Base-by-base conservation (phyloP, 495 filamentous ascomycete species). In the Tuber magnatum region DNA sequence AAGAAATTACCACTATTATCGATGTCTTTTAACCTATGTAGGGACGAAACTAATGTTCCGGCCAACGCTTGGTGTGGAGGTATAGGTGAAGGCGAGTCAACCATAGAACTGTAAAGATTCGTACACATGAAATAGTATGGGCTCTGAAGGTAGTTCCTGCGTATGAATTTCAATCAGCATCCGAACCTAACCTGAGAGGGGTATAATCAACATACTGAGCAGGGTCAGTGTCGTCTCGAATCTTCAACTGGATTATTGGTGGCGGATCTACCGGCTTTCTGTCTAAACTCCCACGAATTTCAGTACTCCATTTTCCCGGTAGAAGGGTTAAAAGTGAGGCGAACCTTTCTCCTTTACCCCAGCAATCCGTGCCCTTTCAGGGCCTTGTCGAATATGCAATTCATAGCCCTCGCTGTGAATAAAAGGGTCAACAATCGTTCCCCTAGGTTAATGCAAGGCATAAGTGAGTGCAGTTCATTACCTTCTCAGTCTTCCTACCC, bases 191-290 rank as follows among this genome's bases (percentile, higher is more conserved):
- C 28, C 35, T 69, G 46, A 77, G 73, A 35, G 10, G 71, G 44
- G 28, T 39, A 72, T 43, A 76, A 51, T 72, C 48, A 74, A 82
- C 90, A 85, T 88, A 92, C 88, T 93, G 91, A 41, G 88, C 85
- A 8, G 93, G 90, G 83, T 97, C 94, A 56, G 87, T 86, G 70
- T 89, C 86, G 78, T 88, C 87, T 76, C 87, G 88, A 79, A 97
- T 90, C 71, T 88, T 87, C 56, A 98, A 86, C 85, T 97, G 92
- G 42, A 97, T 87, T 81, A 97, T 93, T 72, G 95, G 95, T 39
- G 94, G 95, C 69, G 95, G 95, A 82, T 99, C 95, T 81, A 99
- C 90, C 4, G 95, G 93, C 84, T 97, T 97, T 78, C 95, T 91
- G 79, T 93, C 95, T 97, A 85, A 41, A 71, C 41, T 72, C 74